These are phyloP conservation scores for Isatis tinctoria DNA, from an alignment of 345 rosid species.

Conservation along the genomic window DNA sequence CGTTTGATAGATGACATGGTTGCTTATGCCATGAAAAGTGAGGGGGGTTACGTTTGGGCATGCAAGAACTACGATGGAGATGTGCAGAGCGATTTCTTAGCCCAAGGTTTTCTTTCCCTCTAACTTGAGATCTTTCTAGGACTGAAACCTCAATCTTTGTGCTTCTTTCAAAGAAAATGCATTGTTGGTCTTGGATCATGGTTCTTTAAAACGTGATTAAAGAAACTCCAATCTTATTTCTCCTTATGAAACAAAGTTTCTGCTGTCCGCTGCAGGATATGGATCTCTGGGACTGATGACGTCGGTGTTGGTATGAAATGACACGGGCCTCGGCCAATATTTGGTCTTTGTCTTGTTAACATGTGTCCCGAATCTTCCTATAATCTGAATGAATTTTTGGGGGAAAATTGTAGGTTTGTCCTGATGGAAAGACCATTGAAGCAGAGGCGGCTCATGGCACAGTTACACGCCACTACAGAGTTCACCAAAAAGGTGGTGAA, in stretches of 20 bases:
- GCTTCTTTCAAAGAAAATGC: background rate
- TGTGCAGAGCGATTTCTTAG: slow-evolving; percentile 97
- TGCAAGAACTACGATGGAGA: slow-evolving; percentile 98
- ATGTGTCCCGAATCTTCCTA: background rate
- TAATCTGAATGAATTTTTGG: background rate
- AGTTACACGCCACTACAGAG: slow-evolving; percentile 78
- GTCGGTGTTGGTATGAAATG: slow-evolving; percentile 67
- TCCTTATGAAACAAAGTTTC: slow-evolving; percentile 1
- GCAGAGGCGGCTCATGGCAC: slow-evolving; percentile 92
- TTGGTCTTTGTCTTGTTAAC: background rate
- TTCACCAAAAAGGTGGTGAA: slow-evolving; percentile 85
- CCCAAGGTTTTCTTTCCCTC: slow-evolving; percentile 60
- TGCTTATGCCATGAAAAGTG: slow-evolving; percentile 89
- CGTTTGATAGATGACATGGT: slow-evolving; percentile 98
- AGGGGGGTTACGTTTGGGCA: slow-evolving; percentile 97
- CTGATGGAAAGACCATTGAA: slow-evolving; percentile 88
- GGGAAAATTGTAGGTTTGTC: slow-evolving; percentile 61
- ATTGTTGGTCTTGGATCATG: slow-evolving; percentile 59
- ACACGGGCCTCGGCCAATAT: background rate
- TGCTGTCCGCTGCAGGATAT: slow-evolving; percentile 53
- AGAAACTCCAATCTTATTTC: background rate
- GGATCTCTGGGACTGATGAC: slow-evolving; percentile 99
- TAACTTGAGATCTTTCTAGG: background rate
- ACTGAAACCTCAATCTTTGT: background rate
- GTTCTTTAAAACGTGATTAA: background rate